Evolutionary conservation across 306 rosid species (phyloP).

Genomic region (Rosa rugosa): DNA sequence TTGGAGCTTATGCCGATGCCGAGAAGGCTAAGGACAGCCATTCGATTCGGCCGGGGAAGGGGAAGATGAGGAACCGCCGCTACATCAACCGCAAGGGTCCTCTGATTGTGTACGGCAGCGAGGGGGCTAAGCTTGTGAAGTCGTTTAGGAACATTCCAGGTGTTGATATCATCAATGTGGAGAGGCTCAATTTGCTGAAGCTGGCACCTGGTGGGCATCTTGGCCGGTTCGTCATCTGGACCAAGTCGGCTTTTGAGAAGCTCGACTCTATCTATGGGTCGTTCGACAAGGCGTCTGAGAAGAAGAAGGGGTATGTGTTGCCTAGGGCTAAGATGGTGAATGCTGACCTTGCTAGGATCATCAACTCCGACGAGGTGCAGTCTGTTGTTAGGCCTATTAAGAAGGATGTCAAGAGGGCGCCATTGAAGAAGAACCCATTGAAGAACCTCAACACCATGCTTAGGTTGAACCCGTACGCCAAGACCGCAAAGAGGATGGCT

Average conservation of each 20-base stretch:
- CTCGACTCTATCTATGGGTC: slow-evolving; percentile 81
- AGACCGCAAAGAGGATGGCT: slow-evolving; percentile 76
- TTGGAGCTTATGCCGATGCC: slow-evolving; percentile 69
- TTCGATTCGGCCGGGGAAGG: slow-evolving; percentile 74
- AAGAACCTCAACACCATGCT: slow-evolving; percentile 73
- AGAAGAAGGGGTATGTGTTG: slow-evolving; percentile 65
- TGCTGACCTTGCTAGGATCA: slow-evolving; percentile 72
- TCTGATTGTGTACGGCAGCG: slow-evolving; percentile 64
- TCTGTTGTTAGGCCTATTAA: slow-evolving; percentile 74
- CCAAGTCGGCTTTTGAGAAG: slow-evolving; percentile 85
- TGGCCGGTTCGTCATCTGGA: slow-evolving; percentile 84
- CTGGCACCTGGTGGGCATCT: slow-evolving; percentile 91
- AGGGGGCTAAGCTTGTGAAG: slow-evolving; percentile 80
- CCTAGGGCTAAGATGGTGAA: slow-evolving; percentile 82
- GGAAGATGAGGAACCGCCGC: slow-evolving; percentile 79
- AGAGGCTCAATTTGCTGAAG: slow-evolving; percentile 67
- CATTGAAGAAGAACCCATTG: slow-evolving; percentile 77
- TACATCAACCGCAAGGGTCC: slow-evolving; percentile 80
- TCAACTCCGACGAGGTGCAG: slow-evolving; percentile 89
- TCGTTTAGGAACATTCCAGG: slow-evolving; percentile 81
- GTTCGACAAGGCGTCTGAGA: slow-evolving; percentile 64
- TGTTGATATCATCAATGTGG: slow-evolving; percentile 66
- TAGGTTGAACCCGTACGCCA: slow-evolving; percentile 76
- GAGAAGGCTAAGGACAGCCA: slow-evolving; percentile 79
- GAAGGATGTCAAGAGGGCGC: slow-evolving; percentile 56